Conservation (phyloP, 2,329 filamentous ascomycete genomes). For the Cladobotryum protrusum region DNA sequence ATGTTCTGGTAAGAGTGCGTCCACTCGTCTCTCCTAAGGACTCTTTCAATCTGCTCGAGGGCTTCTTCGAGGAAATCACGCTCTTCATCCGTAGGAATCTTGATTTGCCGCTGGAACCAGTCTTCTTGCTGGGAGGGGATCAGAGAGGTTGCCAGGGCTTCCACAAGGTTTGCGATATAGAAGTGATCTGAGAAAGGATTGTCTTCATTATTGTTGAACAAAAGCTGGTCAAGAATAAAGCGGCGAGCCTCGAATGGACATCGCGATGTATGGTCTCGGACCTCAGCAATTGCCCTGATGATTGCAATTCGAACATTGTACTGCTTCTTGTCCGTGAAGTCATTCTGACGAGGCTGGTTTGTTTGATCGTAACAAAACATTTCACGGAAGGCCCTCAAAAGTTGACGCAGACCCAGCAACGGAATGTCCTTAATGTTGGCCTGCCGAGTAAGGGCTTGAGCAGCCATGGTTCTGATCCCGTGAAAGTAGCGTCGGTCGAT, state of each 20-base stretch:
- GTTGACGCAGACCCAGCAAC: constrained; percentile 75
- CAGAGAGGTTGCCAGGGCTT: constrained; percentile 52
- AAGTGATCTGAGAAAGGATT: constrained; percentile 86
- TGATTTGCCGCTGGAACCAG: constrained; percentile 38
- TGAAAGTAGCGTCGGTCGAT: constrained; percentile 92
- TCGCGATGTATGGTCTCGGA: constrained; percentile 66
- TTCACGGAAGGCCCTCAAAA: constrained; percentile 79
- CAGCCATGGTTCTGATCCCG: constrained; percentile 82
- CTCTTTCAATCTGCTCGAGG: constrained; percentile 59
- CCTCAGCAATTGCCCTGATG: constrained; percentile 68
- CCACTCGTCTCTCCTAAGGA: constrained; percentile 63
- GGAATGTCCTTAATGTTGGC: constrained; percentile 58
- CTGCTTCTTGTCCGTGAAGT: constrained; percentile 79
- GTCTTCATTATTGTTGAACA: constrained; percentile 89
- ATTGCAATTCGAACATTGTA: constrained; percentile 85
- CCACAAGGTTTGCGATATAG: constrained; percentile 77
- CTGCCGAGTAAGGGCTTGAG: constrained; percentile 69
- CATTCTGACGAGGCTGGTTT: constrained; percentile 77
- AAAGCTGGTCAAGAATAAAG: constrained; percentile 82
- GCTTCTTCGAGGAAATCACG: constrained; percentile 46
- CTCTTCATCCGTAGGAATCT: constrained; percentile 40
- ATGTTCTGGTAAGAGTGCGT: constrained; percentile 62
- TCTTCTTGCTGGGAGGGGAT: constrained; percentile 44
- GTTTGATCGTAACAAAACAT: constrained; percentile 80
- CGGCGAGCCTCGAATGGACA: constrained; percentile 73